Conservation (phyloP, 108 stramenopile genomes). For the Cylindrotheca closterium region DNA sequence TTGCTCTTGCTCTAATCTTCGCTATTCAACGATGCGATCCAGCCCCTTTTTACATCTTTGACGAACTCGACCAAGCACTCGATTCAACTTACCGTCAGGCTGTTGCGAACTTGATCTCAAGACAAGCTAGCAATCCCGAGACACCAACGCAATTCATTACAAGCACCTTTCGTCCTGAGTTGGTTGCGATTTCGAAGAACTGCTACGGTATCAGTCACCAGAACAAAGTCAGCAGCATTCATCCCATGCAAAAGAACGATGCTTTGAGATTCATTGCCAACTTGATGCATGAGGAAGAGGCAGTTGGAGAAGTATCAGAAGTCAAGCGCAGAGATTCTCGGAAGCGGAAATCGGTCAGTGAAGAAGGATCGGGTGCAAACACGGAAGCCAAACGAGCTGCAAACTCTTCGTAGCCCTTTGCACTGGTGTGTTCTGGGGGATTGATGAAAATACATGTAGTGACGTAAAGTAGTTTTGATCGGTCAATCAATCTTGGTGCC, state of each 20-base stretch:
- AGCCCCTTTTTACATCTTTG: slow-evolving; percentile 99
- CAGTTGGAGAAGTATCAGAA: slow-evolving; percentile 69
- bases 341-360: slow-evolving; percentile 30
- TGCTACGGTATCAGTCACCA: slow-evolving; percentile 90
- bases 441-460: too few species aligned
- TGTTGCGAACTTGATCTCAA: slow-evolving; percentile 94
- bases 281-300: slow-evolving; percentile 84
- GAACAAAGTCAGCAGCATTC: slow-evolving; percentile 84
- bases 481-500: too few species aligned
- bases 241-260: slow-evolving; percentile 81
- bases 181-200: slow-evolving; percentile 87
- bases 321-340: slow-evolving; percentile 23
- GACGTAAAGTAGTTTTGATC: too few species aligned
- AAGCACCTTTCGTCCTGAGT: slow-evolving; percentile 97
- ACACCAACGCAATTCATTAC: slow-evolving; percentile 99
- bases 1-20: slow-evolving; percentile 98
- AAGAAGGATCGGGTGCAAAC: not conserved
- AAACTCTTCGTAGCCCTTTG: too few species aligned
- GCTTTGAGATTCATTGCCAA: slow-evolving; percentile 87
- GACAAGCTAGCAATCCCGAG: slow-evolving; percentile 85
- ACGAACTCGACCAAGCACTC: slow-evolving; percentile 97
- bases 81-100: slow-evolving; percentile 95
- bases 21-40: slow-evolving; percentile 99
- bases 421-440: too few species aligned
- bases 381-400: slow-evolving; percentile 6